Evolutionary conservation across 768 basidiomycete species (phyloP).

Genomic region (Leccinum longicurvipes): DNA sequence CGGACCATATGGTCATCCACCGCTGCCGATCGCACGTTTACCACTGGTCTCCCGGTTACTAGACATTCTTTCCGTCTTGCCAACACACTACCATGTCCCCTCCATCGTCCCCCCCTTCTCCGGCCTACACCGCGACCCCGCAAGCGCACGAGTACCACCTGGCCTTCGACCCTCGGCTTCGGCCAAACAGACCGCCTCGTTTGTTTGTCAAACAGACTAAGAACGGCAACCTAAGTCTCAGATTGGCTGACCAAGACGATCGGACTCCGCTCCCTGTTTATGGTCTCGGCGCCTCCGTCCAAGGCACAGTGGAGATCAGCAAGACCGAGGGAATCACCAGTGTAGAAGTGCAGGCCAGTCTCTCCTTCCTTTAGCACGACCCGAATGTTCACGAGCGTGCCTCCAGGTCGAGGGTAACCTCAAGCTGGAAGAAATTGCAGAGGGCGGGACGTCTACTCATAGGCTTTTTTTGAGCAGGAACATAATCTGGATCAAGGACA

Average conservation of each 20-base stretch:
- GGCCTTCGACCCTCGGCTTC: conserved; percentile 40
- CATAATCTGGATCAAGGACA: conserved; percentile 57
- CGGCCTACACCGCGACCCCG: conserved; percentile 55
- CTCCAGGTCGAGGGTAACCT: conserved; percentile 60
- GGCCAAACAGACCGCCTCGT: conserved; percentile 38
- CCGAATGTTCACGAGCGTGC: neutral
- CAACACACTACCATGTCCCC: conserved; percentile 45
- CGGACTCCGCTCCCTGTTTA: conserved; percentile 55
- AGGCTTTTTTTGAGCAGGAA: conserved; percentile 50
- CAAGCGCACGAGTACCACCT: conserved; percentile 51
- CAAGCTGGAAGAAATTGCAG: conserved; percentile 58
- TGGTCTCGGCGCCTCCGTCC: conserved; percentile 46
- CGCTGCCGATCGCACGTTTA: conserved; percentile 23
- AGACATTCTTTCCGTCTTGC: conserved; percentile 12
- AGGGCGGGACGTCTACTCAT: conserved; percentile 54
- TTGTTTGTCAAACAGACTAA: conserved; percentile 60
- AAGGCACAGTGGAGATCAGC: conserved; percentile 52
- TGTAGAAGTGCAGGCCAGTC: conserved; percentile 60
- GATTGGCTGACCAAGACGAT: conserved; percentile 51
- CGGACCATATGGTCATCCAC: conserved; percentile 27
- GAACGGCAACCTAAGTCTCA: conserved; percentile 49
- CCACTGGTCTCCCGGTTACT: neutral
- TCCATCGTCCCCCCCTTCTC: conserved; percentile 37
- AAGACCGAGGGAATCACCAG: conserved; percentile 55
- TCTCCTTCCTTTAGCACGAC: neutral